Base-by-base conservation (phyloP, 768 basidiomycete species). In the Panellus pusillus region DNA sequence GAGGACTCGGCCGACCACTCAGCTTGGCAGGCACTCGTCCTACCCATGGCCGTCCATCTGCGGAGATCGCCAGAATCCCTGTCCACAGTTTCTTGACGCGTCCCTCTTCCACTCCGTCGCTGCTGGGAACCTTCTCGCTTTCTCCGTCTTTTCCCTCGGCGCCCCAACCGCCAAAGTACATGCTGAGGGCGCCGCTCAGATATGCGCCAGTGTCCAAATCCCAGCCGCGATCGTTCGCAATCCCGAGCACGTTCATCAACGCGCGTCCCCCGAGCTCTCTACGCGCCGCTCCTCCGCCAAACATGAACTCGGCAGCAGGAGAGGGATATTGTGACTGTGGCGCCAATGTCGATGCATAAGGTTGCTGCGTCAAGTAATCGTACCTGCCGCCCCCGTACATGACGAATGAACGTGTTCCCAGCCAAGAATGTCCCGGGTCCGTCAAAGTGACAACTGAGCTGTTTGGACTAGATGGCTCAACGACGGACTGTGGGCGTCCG, bases 301-400 rank as follows among this genome's bases (percentile, higher is more conserved):
- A 77, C 72, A 81, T 75, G 53, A 81, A 70, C 29, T 74, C 72
- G 11, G 52, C 57, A 32, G 56, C 45, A 14, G 61, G 55, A 14
- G 46, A 27, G 6, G 57, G 40, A 42, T 58, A 59, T 12, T 19
- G 5, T 1, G 54, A 50, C 6, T 31, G 6, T 4, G 28, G 44
- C 31, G 19, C 15, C 7, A 14, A 13, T 9, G 32, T 12, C 18
- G 24, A 7, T 11, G 20, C 9, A 3, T 43, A 35, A n/a, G 77
- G 71, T 28, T 78, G 70, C 63, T 81, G 79, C 6, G 78, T 78
- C 55, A 81, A 70, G 63, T 81, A 81, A 63, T 81, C 79, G 65
- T 73, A 81, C 24, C 72, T 74, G 14, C 54, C 51, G 24, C 61
- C 66, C 24, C 69, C 62, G 55, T 70, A 73, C 61, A 81, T 74